Evolutionary conservation across 1,284 basidiomycete species (phyloP).

Genomic region (Golubevia sp.): DNA sequence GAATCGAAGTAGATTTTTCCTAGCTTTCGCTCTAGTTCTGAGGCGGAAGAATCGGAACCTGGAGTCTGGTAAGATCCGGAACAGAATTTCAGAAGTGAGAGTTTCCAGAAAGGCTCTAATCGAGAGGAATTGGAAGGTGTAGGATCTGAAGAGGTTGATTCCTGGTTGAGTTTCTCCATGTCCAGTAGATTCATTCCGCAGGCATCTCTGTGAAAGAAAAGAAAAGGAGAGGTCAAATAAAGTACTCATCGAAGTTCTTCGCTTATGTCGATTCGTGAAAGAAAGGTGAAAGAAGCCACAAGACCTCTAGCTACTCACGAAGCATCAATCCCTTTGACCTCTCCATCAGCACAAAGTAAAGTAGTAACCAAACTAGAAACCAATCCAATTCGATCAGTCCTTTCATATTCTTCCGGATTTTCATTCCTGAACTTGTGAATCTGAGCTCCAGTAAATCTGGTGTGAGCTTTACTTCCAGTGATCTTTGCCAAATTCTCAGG

Average conservation of each 20-base stretch:
- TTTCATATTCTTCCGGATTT: constrained; percentile 70
- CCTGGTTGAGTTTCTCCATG: constrained; percentile 62
- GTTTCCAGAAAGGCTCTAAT: constrained; percentile 41
- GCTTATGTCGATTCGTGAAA: too few relatives aligned
- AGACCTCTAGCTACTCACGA: constrained; percentile 16
- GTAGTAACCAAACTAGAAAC: constrained; percentile 84
- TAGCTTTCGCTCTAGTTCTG: constrained; percentile 73
- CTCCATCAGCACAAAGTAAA: constrained; percentile 68
- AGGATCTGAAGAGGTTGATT: constrained; percentile 73
- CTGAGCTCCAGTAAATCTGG: constrained; percentile 84
- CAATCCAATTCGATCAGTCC: constrained; percentile 75
- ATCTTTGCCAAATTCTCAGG: constrained; percentile 73
- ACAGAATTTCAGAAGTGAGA: constrained; percentile 54
- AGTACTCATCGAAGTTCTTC: too few relatives aligned
- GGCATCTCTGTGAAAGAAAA: constrained; percentile 70
- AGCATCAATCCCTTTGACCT: constrained; percentile 63
- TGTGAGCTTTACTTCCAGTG: constrained; percentile 82
- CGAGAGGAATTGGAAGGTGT: constrained; percentile 61
- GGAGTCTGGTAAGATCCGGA: constrained; percentile 64
- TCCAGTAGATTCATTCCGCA: constrained; percentile 83
- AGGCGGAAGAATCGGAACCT: constrained; percentile 66
- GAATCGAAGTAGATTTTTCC: constrained; percentile 75
- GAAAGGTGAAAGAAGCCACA: too few relatives aligned
- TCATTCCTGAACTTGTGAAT: constrained; percentile 72
- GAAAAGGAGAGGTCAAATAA: background rate